Conservation (phyloP, 2,329 filamentous ascomycete species). For the Colletotrichum gloeosporioides region DNA sequence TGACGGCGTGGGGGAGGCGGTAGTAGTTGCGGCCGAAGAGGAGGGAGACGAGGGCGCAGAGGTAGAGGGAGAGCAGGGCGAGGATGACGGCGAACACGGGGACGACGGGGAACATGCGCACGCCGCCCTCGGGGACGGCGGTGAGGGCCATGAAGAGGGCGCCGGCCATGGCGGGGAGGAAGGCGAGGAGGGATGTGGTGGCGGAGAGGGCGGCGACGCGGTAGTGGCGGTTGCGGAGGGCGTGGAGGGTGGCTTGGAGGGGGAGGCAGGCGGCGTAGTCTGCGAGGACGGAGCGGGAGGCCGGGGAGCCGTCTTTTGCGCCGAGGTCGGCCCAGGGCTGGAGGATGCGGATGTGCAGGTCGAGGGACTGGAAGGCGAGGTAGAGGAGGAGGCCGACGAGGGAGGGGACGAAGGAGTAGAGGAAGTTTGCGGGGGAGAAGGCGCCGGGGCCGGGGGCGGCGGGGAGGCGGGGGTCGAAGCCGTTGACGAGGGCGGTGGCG, state of each 20-base stretch:
- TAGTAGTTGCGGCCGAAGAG: conserved; percentile 66
- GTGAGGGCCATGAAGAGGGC: conserved; percentile 79
- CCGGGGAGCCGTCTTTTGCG: conserved; percentile 61
- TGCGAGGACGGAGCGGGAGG: conserved; percentile 68
- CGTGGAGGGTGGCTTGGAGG: conserved; percentile 62
- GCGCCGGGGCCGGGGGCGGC: conserved; percentile 63
- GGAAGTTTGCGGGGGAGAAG: conserved; percentile 87
- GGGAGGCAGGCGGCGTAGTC: conserved; percentile 75
- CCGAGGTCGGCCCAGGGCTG: conserved; percentile 72
- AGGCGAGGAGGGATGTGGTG: conserved; percentile 62
- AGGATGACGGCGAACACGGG: conserved; percentile 77
- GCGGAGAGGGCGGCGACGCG: conserved; percentile 68
- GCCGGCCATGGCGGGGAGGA: conserved; percentile 71
- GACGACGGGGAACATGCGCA: conserved; percentile 75
- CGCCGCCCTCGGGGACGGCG: conserved; percentile 37
- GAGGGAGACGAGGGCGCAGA: conserved; percentile 65
- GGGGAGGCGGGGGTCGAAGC: conserved; percentile 74
- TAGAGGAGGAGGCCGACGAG: conserved; percentile 71
- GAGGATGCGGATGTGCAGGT: conserved; percentile 68
- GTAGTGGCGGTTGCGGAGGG: conserved; percentile 66
- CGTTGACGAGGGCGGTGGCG: conserved; percentile 65
- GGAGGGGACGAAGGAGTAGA: conserved; percentile 80
- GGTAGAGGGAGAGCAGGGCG: conserved; percentile 73
- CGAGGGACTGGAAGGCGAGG: conserved; percentile 70
- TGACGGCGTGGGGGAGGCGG: conserved; percentile 75